phyloP scores from a whole-genome alignment of 352 stramenopile genomes.

The Globisporangium paroecandrum region DNA sequence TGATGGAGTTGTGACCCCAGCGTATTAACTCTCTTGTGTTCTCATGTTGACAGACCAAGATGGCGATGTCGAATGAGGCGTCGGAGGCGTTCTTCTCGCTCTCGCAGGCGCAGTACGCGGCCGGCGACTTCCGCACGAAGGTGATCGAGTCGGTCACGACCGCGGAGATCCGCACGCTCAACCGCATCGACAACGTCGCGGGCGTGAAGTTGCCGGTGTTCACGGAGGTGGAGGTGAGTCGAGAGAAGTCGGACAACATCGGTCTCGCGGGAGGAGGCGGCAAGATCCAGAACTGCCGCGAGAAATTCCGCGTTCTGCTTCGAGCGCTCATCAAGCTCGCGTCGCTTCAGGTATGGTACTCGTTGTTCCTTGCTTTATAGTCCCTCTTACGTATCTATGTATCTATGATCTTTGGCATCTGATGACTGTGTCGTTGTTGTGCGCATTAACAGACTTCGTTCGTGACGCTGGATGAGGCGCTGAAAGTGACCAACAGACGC shows the following conservation, averaged over 20 bases:
- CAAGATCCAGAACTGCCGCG: constrained; percentile 95
- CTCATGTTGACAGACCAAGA: constrained; percentile 59
- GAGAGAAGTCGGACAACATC: constrained; percentile 94
- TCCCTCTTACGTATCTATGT: neutral
- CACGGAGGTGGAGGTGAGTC: constrained; percentile 93
- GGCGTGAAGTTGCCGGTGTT: constrained; percentile 99
- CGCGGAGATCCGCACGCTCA: constrained; percentile 94
- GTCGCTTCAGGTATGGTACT: constrained; percentile 60
- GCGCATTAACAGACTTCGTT: constrained; percentile 94
- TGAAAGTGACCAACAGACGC: constrained; percentile 98
- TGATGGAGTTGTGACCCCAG: neutral
- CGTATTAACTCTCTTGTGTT: constrained; percentile 6
- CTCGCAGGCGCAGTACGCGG: constrained; percentile 97
- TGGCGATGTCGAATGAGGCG: constrained; percentile 87
- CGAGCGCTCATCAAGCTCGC: constrained; percentile 86
- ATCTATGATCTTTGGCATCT: neutral
- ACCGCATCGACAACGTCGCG: constrained; percentile 98
- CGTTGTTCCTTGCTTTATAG: neutral
- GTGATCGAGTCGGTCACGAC: constrained; percentile 96
- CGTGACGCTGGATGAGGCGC: constrained; percentile 97
- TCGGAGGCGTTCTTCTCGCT: constrained; percentile 97
- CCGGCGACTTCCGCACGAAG: constrained; percentile 96
- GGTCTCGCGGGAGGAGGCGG: constrained; percentile 95
- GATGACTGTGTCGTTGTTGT: constrained; percentile 18
- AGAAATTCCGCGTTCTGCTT: constrained; percentile 85